Conservation (phyloP, 495 filamentous ascomycete genomes). For the Endocarpon pusillum region DNA sequence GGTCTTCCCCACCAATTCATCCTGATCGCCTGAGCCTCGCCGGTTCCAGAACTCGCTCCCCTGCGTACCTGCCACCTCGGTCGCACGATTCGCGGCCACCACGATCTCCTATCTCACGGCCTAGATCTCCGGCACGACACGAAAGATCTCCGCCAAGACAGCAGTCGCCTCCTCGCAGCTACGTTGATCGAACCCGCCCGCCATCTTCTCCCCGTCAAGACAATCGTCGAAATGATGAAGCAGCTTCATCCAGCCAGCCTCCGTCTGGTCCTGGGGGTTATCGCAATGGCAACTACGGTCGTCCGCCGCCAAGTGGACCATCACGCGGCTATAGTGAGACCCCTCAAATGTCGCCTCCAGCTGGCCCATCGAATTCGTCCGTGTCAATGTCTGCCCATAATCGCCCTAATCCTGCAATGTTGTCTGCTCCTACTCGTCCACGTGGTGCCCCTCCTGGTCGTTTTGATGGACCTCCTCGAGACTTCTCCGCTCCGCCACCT, state of each 20-base stretch:
- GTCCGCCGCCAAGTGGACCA: constrained; percentile 20
- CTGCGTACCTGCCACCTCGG: constrained; percentile 5
- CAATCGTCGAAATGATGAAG: constrained; percentile 6
- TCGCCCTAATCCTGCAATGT: constrained; percentile 31
- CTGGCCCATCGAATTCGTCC: constrained; percentile 29
- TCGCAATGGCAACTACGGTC: constrained; percentile 11
- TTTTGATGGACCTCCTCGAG: constrained; percentile 7
- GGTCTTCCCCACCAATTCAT: constrained; percentile 20
- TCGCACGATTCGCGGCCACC: constrained; percentile 4
- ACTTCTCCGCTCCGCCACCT: constrained; percentile 16
- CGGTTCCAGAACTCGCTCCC: constrained; percentile 12
- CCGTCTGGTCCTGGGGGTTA: constrained; percentile 5
- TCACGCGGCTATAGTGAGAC: neutral
- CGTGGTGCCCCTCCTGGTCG: constrained; percentile 24
- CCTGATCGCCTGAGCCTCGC: constrained; percentile 13
- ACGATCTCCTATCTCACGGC: constrained; percentile 6
- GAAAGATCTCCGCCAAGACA: constrained; percentile 2
- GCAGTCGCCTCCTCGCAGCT: neutral
- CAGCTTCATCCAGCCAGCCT: constrained; percentile 12
- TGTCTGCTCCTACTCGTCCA: constrained; percentile 44
- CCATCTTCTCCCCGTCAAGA: constrained; percentile 9
- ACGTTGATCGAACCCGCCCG: constrained; percentile 2
- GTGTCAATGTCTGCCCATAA: constrained; percentile 29
- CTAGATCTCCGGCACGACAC: constrained; percentile 4
- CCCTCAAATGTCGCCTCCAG: constrained; percentile 15